These are phyloP conservation scores for Colletotrichum limetticola DNA, from an alignment of 2,329 filamentous ascomycete species.

Conservation along the genomic window DNA sequence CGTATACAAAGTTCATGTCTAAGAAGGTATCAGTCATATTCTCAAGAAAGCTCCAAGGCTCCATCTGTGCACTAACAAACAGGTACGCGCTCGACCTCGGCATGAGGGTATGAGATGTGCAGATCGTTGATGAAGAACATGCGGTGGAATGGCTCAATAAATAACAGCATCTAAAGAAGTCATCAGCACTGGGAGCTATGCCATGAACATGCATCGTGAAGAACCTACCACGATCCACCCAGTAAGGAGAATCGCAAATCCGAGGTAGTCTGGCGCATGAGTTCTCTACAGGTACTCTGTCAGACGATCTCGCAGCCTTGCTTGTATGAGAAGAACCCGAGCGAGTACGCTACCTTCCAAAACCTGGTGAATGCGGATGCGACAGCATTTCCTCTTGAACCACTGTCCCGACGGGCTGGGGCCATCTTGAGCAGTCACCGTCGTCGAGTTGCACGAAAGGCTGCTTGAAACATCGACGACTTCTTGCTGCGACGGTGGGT, in stretches of 20 bases:
- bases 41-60: not conserved
- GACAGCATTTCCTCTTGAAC: conserved; percentile 37
- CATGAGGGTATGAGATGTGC: conserved; percentile 87
- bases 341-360: conserved; percentile 54
- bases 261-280: conserved; percentile 89
- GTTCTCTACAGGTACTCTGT: conserved; percentile 66
- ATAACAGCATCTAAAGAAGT: conserved; percentile 68
- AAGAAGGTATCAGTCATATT: not conserved
- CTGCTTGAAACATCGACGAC: conserved; percentile 48
- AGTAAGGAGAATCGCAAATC: conserved; percentile 75
- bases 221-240: conserved; percentile 70
- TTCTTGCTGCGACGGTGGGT: not conserved
- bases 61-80: conserved; percentile 68
- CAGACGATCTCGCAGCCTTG: conserved; percentile 5
- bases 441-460: conserved; percentile 50
- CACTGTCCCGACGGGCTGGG: conserved; percentile 39
- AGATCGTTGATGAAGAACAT: conserved; percentile 92
- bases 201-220: conserved; percentile 28
- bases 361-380: conserved; percentile 51
- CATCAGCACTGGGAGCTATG: conserved; percentile 35
- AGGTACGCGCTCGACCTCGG: conserved; percentile 83
- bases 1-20: conserved; percentile 84
- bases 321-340: conserved; percentile 9
- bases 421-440: conserved; percentile 58
- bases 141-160: conserved; percentile 89